phyloP scores from a whole-genome alignment of 352 stramenopile genomes.

The Globisporangium apiculatum region DNA sequence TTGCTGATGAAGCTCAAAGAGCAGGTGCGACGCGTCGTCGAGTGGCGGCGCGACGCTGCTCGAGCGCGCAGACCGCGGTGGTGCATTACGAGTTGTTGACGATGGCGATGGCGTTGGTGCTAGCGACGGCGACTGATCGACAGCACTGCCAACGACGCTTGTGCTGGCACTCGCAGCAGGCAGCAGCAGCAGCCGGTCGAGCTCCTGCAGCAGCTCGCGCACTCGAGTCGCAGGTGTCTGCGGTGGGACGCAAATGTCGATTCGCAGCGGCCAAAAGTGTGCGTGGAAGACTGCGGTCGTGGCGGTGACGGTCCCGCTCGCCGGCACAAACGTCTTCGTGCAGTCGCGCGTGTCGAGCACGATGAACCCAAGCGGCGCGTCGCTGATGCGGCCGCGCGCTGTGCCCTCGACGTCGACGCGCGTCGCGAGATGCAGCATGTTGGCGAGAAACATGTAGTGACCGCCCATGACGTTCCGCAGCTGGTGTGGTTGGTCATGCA shows the following conservation, averaged over 20 bases:
- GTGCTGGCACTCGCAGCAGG: background rate
- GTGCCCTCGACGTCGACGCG: slow-evolving; percentile 36
- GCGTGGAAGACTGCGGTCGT: slow-evolving; percentile 46
- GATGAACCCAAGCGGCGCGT: slow-evolving; percentile 60
- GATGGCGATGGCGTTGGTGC: background rate
- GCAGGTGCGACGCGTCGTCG: slow-evolving; percentile 11
- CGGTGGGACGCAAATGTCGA: slow-evolving; percentile 41
- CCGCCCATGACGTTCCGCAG: slow-evolving; percentile 63
- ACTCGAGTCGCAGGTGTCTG: slow-evolving; percentile 24
- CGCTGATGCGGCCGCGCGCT: slow-evolving; percentile 37
- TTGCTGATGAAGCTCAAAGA: slow-evolving; percentile 45
- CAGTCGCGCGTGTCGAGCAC: slow-evolving; percentile 50
- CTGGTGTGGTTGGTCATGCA: slow-evolving; percentile 12
- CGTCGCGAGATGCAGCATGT: slow-evolving; percentile 56
- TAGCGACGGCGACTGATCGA: background rate
- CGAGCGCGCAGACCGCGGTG: slow-evolving; percentile 4
- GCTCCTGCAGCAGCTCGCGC: slow-evolving; percentile 53
- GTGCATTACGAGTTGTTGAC: background rate
- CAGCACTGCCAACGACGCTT: slow-evolving; percentile 4
- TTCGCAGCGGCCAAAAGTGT: slow-evolving; percentile 41
- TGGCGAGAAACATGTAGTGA: slow-evolving; percentile 73
- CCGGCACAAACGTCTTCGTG: slow-evolving; percentile 62
- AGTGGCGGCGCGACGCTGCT: slow-evolving; percentile 6
- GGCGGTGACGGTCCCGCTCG: slow-evolving; percentile 38
- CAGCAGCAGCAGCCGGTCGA: slow-evolving; percentile 50